Evolutionary conservation across 202 grass and related monocot species (phyloP), one percentile per base, ranked within the genome.

Genomic region (Dendrocalamus latiflorus): DNA sequence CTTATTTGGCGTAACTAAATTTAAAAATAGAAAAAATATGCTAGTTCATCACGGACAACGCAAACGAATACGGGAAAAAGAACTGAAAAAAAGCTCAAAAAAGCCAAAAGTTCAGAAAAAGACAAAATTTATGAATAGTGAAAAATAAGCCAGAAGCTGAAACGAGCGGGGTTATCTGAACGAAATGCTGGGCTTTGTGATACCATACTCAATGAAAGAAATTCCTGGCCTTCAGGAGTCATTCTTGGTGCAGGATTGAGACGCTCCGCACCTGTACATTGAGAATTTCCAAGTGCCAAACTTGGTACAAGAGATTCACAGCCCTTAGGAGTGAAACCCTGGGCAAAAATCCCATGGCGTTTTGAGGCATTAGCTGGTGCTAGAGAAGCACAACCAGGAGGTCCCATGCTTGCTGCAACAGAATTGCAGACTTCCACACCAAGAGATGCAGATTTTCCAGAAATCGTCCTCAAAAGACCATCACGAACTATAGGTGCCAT

Each of bases 151-250:
- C n/a, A n/a, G n/a, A n/a, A n/a, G n/a, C n/a, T n/a, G n/a, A n/a
- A n/a, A n/a, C n/a, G n/a, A n/a, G n/a, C n/a, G n/a, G n/a, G n/a
- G n/a, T n/a, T n/a, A n/a, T n/a, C 68, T 67, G 62, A 21, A 53
- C 45, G 51, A 78, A 58, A 20, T 78, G 20, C 58, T 59, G 73
- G 49, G 77, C n/a, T 57, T 21, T 24, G 77, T 83, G 83, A 57
- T 1, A 51, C 74, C 78, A 86, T 86, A 68, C 83, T 76, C 59
- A 90, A 43, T 51, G 78, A 72, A 78, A 89, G 83, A 43, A 90
- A 90, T 21, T 82, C 60, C 58, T 82, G 37, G 8, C 74, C 74
- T 83, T 79, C 84, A 83, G 50, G 36, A 56, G 62, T 79, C 51
- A 45, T 44, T 74, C 24, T 79, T 38, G 79, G 83, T 51, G 69